These are phyloP conservation scores for Hordeum vulgare DNA, from an alignment of 176 grass and related monocot genomes.

Conservation along the genomic window DNA sequence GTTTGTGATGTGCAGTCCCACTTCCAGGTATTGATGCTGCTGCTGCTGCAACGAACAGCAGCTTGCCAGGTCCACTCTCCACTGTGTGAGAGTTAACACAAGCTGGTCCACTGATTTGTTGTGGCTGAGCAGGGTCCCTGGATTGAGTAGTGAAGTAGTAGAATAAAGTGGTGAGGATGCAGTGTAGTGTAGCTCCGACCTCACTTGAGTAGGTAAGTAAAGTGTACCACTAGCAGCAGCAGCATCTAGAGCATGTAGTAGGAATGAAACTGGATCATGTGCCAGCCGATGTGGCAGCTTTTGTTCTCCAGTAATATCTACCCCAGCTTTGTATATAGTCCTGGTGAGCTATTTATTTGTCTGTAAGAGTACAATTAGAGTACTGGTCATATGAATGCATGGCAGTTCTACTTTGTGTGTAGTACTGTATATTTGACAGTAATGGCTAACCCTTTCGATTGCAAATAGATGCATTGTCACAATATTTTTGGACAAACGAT, in stretches of 20 bases:
- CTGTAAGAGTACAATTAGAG: background rate
- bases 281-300: too few relatives aligned
- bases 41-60: background rate
- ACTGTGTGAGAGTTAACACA: background rate
- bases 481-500: too few relatives aligned
- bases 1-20: background rate
- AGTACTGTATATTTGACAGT: too few relatives aligned
- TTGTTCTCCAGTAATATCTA: too few relatives aligned
- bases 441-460: too few relatives aligned
- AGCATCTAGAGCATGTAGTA: background rate
- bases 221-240: background rate
- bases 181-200: background rate
- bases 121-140: background rate
- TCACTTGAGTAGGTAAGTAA: background rate
- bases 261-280: background rate
- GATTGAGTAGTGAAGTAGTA: background rate
- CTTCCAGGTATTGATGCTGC: background rate
- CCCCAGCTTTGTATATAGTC: background rate
- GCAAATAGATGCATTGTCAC: too few relatives aligned
- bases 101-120: background rate
- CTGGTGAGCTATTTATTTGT: background rate
- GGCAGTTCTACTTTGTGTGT: too few relatives aligned
- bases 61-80: background rate
- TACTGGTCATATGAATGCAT: background rate
- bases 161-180: slow-evolving; percentile 14